Percentiles rank a stretch among this genome's conserved stretches.
phyloP scores from a whole-genome alignment of 202 grass and related monocot genomes.

The Alloteropsis angusta region DNA sequence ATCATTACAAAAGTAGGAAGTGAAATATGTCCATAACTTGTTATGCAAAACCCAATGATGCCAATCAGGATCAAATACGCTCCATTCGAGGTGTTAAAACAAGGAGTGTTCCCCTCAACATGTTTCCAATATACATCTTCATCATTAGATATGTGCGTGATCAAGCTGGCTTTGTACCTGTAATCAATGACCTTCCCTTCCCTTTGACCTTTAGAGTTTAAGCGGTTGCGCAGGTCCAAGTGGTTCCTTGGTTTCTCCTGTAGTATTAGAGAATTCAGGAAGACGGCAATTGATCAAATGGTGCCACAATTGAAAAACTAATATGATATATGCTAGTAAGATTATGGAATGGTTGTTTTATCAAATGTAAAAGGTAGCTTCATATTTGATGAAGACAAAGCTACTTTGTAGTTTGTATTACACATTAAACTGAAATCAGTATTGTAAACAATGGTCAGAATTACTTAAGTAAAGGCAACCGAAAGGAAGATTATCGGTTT shows the following conservation, averaged over 20 bases:
- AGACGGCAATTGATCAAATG: background rate
- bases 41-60: background rate
- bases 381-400: background rate
- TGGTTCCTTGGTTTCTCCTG: slow-evolving; percentile 98
- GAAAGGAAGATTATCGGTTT: background rate
- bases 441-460: background rate
- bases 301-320: background rate
- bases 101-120: background rate
- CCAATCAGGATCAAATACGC: background rate
- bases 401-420: background rate
- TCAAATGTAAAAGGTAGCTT: background rate
- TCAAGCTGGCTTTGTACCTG: slow-evolving; percentile 36
- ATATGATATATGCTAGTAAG: background rate
- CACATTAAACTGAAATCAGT: background rate
- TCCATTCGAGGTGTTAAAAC: background rate
- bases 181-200: slow-evolving; percentile 98
- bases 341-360: background rate
- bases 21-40: background rate
- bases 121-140: background rate
- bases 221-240: slow-evolving; percentile 72
- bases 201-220: slow-evolving; percentile 91
- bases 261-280: slow-evolving; percentile 28
- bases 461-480: background rate
- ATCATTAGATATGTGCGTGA: background rate
- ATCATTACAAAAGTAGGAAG: background rate